Evolutionary conservation across 345 rosid species (phyloP), one percentile per base, ranked within the genome.

Genomic region (Salix exigua): DNA sequence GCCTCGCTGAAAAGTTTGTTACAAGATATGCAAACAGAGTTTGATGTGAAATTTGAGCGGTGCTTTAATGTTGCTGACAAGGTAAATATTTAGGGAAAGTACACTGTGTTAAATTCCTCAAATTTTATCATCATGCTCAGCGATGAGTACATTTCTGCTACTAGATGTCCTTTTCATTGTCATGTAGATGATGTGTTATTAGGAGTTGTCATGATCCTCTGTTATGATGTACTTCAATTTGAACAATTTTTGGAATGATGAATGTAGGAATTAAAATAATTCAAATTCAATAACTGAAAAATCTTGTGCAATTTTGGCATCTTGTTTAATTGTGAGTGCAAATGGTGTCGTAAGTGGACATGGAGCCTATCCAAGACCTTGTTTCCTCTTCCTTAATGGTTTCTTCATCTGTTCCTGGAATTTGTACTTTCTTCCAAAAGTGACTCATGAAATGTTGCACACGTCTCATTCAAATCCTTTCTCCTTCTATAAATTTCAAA

Each of bases 31-130:
- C 86, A 85, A 81, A 60, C 63, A 78, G 91, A 90, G 72, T 93
- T 95, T 89, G 91, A 92, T 82, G 62, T 81, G 61, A 90, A 89
- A 80, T 96, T 93, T 71, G 85, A 83, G 74, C 80, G 71, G 55
- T 73, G 85, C 74, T 96, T 93, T 78, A 81, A 86, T 75, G 72
- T 88, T 72, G 80, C 88, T 74, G 84, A 81, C 81, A 88, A 93
- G 92, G 99, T 93, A 81, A 66, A 62, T 63, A 65, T 38, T 64
- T 13, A 30, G 78, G 67, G 25, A 44, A 61, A 73, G 19, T 37
- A 28, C 35, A 46, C 1, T 7, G 7, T 16, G 37, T 81, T 14
- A 25, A 40, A 21, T 71, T 76, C 31, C 62, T 67, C 58, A 35
- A 13, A 30, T 44, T 55, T 38, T 67, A 62, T 33, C 48, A 21